Conservation (phyloP, 1,284 basidiomycete species). For the Filobasidium uniguttulatum region DNA sequence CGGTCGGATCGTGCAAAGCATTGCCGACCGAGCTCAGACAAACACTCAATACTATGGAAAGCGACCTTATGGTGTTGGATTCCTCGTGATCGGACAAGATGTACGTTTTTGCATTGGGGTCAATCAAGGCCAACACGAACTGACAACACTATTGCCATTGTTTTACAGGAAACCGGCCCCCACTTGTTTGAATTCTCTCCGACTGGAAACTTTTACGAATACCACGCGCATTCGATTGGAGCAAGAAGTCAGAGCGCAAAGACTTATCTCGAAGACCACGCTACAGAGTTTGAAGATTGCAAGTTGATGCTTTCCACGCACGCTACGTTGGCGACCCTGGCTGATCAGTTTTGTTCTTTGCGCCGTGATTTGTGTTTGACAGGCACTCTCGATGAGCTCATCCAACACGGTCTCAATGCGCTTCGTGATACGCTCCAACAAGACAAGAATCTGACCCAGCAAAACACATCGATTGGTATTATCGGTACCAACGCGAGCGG, state of each 20-base stretch:
- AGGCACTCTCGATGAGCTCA: constrained; percentile 71
- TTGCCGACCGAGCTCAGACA: constrained; percentile 96
- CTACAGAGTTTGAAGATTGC: constrained; percentile 74
- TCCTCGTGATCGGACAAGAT: constrained; percentile 93
- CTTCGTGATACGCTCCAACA: constrained; percentile 91
- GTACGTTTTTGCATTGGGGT: constrained; percentile 27
- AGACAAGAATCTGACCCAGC: constrained; percentile 80
- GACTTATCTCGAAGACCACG: constrained; percentile 94
- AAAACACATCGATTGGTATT: constrained; percentile 88
- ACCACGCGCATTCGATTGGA: constrained; percentile 96
- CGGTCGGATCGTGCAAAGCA: constrained; percentile 77
- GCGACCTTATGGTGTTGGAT: constrained; percentile 95
- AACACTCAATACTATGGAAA: constrained; percentile 98
- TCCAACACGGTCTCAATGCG: constrained; percentile 82
- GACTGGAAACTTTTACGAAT: constrained; percentile 93
- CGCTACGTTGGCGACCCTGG: constrained; percentile 9
- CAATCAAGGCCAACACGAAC: not conserved
- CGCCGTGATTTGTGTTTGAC: constrained; percentile 5
- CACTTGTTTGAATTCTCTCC: constrained; percentile 98
- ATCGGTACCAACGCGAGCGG: constrained; percentile 47
- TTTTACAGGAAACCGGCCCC: constrained; percentile 59
- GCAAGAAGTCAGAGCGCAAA: constrained; percentile 95
- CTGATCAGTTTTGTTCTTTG: not conserved
- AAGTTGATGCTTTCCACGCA: constrained; percentile 31
- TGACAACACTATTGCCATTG: constrained; percentile 1